A percentile compares a stretch with the other conserved stretches of the same genome.
Conservation (phyloP, 768 basidiomycete genomes). For the Sporobolomyces pararoseus region DNA sequence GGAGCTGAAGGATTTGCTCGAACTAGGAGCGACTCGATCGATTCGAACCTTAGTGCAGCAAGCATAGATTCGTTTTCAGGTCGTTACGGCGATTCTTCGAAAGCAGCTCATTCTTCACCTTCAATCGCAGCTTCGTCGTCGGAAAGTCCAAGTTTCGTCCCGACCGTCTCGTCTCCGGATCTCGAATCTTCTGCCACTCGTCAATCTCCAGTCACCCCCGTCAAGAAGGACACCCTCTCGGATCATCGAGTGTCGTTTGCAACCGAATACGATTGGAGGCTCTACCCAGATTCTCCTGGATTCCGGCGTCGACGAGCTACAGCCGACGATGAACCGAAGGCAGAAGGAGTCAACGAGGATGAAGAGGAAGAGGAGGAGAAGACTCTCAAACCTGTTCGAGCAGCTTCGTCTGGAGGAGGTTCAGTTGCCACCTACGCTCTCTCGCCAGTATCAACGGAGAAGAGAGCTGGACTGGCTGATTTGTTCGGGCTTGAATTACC, state of each 20-base stretch:
- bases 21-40: constrained; percentile 7
- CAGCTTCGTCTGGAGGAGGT: constrained; percentile 3
- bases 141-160: neutral
- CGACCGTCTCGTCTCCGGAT: neutral
- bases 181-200: neutral
- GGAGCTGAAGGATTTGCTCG: neutral
- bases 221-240: neutral
- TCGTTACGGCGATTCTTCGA: neutral
- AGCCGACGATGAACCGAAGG: neutral
- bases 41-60: constrained; percentile 10
- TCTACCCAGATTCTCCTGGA: neutral
- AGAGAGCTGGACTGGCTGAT: constrained; percentile 7
- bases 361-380: constrained; percentile 1
- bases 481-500: constrained; percentile 36
- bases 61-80: constrained; percentile 29
- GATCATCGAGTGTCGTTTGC: constrained; percentile 11
- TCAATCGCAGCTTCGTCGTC: neutral
- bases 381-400: constrained; percentile 15
- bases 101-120: neutral
- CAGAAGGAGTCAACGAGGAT: neutral
- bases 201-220: neutral
- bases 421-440: neutral
- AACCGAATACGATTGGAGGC: neutral
- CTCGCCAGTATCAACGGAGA: neutral
- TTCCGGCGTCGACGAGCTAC: neutral